These are phyloP conservation scores for Hippophae rhamnoides DNA, from an alignment of 306 rosid species.

Conservation along the genomic window DNA sequence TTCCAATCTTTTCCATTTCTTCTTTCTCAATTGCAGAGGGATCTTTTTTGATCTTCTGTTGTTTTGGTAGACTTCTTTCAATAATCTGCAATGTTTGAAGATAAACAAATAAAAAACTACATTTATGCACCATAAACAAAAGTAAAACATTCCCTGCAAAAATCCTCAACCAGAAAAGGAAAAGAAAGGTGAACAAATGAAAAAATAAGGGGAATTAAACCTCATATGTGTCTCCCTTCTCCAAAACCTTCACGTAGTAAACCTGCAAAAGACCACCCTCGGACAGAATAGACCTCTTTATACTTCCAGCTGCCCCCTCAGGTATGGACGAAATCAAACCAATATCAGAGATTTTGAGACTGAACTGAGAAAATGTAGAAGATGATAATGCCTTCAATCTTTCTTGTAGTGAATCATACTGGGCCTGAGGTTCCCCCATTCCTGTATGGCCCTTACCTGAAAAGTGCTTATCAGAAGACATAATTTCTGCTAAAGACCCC, in stretches of 20 bases:
- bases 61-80: slow-evolving; percentile 90
- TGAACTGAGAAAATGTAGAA: slow-evolving; percentile 59
- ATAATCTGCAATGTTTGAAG: slow-evolving; percentile 54
- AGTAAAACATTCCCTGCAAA: slow-evolving; percentile 5
- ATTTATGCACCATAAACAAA: background rate
- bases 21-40: slow-evolving; percentile 76
- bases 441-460: slow-evolving; percentile 55
- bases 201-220: slow-evolving; percentile 28
- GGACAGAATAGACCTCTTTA: slow-evolving; percentile 79
- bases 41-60: slow-evolving; percentile 63
- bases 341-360: slow-evolving; percentile 64
- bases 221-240: slow-evolving; percentile 98
- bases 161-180: slow-evolving; percentile 2
- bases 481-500: slow-evolving; percentile 90
- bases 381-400: slow-evolving; percentile 51
- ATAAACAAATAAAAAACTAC: slow-evolving; percentile 1
- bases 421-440: slow-evolving; percentile 73
- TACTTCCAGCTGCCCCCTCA: slow-evolving; percentile 97
- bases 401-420: slow-evolving; percentile 76
- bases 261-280: slow-evolving; percentile 92
- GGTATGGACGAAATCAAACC: slow-evolving; percentile 74
- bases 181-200: background rate
- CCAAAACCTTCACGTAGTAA: slow-evolving; percentile 94
- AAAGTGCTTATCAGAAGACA: slow-evolving; percentile 62
- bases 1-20: slow-evolving; percentile 78